These are phyloP conservation scores for Aspergillus sp. DNA, from an alignment of 2,329 filamentous ascomycete genomes.

Conservation along the genomic window DNA sequence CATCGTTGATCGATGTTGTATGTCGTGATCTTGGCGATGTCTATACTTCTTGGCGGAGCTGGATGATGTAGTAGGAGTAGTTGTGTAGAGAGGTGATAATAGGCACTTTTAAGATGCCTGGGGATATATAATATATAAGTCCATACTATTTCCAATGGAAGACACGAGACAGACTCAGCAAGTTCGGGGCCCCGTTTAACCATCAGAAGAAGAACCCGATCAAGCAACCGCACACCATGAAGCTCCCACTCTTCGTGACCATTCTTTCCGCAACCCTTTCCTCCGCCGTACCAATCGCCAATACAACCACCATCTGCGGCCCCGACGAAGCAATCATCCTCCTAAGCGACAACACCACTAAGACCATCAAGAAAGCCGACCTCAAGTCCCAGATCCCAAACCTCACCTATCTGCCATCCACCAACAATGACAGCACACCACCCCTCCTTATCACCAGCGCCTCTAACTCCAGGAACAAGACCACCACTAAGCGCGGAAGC, in stretches of 20 bases:
- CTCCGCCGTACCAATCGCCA: conserved; percentile 1
- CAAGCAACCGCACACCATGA: neutral
- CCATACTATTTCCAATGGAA: neutral
- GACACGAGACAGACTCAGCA: neutral
- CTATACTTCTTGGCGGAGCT: neutral
- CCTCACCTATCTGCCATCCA: neutral
- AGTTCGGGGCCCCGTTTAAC: neutral
- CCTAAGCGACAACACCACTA: conserved; percentile 14
- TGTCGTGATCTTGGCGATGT: neutral
- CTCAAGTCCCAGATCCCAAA: conserved; percentile 12
- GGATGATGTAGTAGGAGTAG: neutral
- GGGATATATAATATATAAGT: neutral
- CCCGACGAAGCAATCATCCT: conserved; percentile 14
- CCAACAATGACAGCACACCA: neutral
- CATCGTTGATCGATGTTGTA: neutral
- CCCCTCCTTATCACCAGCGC: neutral
- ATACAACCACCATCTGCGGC: neutral
- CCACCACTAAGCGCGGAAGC: conserved; percentile 8
- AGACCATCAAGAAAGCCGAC: conserved; percentile 16
- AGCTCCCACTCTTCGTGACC: neutral
- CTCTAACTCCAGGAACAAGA: neutral
- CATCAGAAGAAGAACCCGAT: neutral
- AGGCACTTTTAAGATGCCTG: neutral
- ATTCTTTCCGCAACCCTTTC: conserved; percentile 1
- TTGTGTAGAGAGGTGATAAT: neutral